Evolutionary conservation across 352 stramenopile species (phyloP).

Genomic region (Globisporangium nagaii): DNA sequence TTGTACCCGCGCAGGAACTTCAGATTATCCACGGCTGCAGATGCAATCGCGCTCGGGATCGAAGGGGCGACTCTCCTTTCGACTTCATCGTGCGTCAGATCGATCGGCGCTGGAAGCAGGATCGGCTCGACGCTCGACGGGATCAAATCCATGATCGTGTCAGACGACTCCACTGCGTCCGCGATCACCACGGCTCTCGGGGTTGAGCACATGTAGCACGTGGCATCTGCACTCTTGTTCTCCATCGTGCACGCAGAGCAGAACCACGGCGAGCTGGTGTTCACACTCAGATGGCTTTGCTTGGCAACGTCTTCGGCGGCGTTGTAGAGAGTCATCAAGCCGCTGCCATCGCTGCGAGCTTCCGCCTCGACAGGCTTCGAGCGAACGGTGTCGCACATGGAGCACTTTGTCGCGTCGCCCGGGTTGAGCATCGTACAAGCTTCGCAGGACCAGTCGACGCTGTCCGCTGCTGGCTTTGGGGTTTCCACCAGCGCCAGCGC

Average conservation of each 20-base stretch:
- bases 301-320: slow-evolving; percentile 48
- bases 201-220: slow-evolving; percentile 74
- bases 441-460: slow-evolving; percentile 59
- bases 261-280: slow-evolving; percentile 25
- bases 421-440: slow-evolving; percentile 80
- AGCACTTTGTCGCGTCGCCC: slow-evolving; percentile 49
- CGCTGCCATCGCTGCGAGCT: slow-evolving; percentile 23
- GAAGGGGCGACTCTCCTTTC: slow-evolving; percentile 6
- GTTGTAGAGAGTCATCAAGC: slow-evolving; percentile 64
- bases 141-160: slow-evolving; percentile 29
- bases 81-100: slow-evolving; percentile 24
- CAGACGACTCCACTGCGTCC: slow-evolving; percentile 21
- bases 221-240: slow-evolving; percentile 45
- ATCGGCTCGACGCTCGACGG: slow-evolving; percentile 17
- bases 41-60: slow-evolving; percentile 6
- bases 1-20: slow-evolving; percentile 51
- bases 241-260: slow-evolving; percentile 80
- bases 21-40: slow-evolving; percentile 28
- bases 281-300: slow-evolving; percentile 13
- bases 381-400: slow-evolving; percentile 60
- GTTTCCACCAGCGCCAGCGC: slow-evolving; percentile 38
- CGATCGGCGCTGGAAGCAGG: slow-evolving; percentile 24
- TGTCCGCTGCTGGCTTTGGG: slow-evolving; percentile 7
- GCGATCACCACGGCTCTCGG: slow-evolving; percentile 33
- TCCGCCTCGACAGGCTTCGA: slow-evolving; percentile 19